Percentiles rank a stretch among this genome's conserved stretches.
These are phyloP conservation scores for Striga hermonthica DNA, from an alignment of 305 asterid genomes.

Conservation along the genomic window DNA sequence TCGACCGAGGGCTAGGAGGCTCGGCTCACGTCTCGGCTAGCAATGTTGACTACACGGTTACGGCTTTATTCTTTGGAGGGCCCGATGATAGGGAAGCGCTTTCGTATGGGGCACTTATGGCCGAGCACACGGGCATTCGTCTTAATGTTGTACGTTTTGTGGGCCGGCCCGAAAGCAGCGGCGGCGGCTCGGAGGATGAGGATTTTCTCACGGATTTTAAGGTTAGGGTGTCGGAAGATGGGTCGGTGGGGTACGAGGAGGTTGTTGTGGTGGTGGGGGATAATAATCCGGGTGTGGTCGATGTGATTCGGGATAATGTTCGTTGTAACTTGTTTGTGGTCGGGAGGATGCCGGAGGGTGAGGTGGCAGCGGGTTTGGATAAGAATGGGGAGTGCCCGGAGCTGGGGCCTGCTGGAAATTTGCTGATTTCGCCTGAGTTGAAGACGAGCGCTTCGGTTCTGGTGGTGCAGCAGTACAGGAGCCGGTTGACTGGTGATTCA, in stretches of 20 bases:
- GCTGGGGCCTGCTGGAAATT: constrained; percentile 71
- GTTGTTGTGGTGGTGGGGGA: constrained; percentile 37
- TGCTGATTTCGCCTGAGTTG: constrained; percentile 52
- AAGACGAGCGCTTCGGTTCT: constrained; percentile 68
- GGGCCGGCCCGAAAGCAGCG: constrained; percentile 38
- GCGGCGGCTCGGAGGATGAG: constrained; percentile 49
- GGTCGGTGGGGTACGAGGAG: constrained; percentile 57
- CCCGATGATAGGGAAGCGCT: constrained; percentile 75
- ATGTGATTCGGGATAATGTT: constrained; percentile 32
- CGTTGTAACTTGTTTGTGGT: constrained; percentile 61
- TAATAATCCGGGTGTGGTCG: constrained; percentile 21
- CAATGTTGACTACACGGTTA: constrained; percentile 54
- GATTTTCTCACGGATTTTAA: constrained; percentile 50
- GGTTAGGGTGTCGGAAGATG: constrained; percentile 36
- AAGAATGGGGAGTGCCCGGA: constrained; percentile 66
- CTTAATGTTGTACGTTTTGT: constrained; percentile 46
- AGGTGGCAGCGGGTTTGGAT: constrained; percentile 45
- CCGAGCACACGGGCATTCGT: constrained; percentile 70
- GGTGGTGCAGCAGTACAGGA: constrained; percentile 81
- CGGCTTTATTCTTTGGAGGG: constrained; percentile 72
- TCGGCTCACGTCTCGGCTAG: constrained; percentile 65
- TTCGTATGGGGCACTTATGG: constrained; percentile 73
- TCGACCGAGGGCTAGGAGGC: constrained; percentile 84
- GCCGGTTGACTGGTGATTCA: constrained; percentile 45
- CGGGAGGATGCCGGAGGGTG: constrained; percentile 74